Evolutionary conservation across 306 rosid species (phyloP), one percentile per base, ranked within the genome.

Genomic region (Ceratonia siliqua): DNA sequence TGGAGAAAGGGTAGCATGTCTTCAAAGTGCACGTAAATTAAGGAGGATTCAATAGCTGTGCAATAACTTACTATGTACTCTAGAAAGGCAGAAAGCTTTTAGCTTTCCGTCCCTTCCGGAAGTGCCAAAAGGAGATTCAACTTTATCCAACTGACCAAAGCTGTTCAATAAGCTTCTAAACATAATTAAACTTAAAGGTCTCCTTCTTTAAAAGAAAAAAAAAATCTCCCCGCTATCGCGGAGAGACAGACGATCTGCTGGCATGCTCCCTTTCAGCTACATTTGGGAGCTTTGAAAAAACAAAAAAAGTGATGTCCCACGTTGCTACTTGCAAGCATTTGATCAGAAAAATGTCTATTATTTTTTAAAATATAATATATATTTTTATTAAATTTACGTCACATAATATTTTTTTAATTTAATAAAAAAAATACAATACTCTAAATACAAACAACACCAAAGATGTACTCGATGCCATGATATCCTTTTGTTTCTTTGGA

Each of bases 51-150:
- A 66, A 70, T 52, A 50, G 33, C 77, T 55, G 56, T 6, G 57
- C 61, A 86, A 73, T 36, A 41, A 79, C 85, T 83, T 83, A 82
- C 62, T 9, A 10, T n/a, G 24, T 4, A 69, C 65, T 20, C n/a
- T n/a, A n/a, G 38, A 62, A 62, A 68, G 61, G 59, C 65, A 38
- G 4, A 42, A 20, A 28, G 32, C 32, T 28, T 28, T 4, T 28
- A 8, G 69, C 17, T 8, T 10, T 32, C 76, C 64, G 56, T 77
- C 70, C 41, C 49, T 75, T 75, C 76, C 33, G 83, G 65, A 55
- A 32, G 61, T 67, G 27, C 80, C 72, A 83, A 88, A 83, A 89
- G 82, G 85, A 20, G 28, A 61, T 72, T 81, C 20, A 75, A 73
- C 88, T 87, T 85, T 80, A 56, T 72, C 74, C 62, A 67, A 70